A percentile compares a stretch with the other conserved stretches of the same genome.
phyloP scores from a whole-genome alignment of 441 rosid species.

The Aleurites moluccanus region DNA sequence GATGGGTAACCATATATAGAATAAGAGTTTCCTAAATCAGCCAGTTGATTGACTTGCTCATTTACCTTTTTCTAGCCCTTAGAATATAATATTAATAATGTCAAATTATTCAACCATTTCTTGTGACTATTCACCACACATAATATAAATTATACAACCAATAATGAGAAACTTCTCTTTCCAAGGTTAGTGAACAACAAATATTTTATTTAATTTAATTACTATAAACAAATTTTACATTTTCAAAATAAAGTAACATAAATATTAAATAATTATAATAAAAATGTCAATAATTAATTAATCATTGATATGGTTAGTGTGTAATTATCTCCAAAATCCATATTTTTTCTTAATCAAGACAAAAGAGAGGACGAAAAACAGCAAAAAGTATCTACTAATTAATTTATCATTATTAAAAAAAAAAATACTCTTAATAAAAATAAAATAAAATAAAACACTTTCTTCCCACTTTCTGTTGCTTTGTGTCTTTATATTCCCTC shows the following conservation, averaged over 20 bases:
- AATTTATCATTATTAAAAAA: neutral
- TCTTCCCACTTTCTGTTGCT: neutral
- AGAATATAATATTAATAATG: too few species aligned
- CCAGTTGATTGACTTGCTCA: neutral
- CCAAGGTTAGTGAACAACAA: too few species aligned
- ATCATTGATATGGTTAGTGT: slow-evolving; percentile 19
- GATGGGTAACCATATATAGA: neutral
- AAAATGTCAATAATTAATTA: slow-evolving; percentile 13
- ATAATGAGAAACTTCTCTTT: too few species aligned
- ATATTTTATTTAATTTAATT: too few species aligned
- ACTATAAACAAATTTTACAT: neutral
- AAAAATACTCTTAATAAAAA: neutral
- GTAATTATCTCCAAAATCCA: neutral
- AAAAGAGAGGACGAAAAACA: slow-evolving; percentile 32
- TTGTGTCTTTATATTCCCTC: slow-evolving; percentile 8
- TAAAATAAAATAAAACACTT: neutral
- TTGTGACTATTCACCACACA: neutral
- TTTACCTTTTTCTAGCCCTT: neutral
- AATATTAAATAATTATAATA: too few species aligned
- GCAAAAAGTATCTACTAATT: slow-evolving; percentile 12
- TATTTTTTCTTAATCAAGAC: slow-evolving; percentile 21
- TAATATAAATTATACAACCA: too few species aligned
- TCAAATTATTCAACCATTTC: neutral
- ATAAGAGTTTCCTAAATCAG: neutral
- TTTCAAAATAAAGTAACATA: slow-evolving; percentile 10